Evolutionary conservation across 2,329 filamentous ascomycete species (phyloP).

Genomic region (Claviceps fusiformis): DNA sequence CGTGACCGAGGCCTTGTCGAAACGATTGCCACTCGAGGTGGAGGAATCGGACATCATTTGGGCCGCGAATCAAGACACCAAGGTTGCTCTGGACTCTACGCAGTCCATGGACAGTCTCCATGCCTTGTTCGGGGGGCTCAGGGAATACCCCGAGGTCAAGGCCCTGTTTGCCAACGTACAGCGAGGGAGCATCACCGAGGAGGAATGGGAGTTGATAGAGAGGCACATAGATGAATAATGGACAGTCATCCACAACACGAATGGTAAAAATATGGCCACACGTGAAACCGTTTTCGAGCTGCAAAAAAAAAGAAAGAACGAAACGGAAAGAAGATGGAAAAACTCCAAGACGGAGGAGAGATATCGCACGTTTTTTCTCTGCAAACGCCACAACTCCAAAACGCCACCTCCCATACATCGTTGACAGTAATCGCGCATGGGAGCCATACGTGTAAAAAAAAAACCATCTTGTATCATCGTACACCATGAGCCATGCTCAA

Average conservation of each 20-base stretch:
- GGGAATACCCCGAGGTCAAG: conserved; percentile 60
- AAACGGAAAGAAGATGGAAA: too few species aligned
- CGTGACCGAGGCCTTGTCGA: conserved; percentile 36
- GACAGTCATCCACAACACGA: not conserved
- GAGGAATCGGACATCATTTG: conserved; percentile 71
- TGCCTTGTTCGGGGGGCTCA: conserved; percentile 43
- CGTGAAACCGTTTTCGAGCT: not conserved
- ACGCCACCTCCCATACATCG: conserved; percentile 4
- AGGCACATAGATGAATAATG: conserved; percentile 35
- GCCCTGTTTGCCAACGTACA: conserved; percentile 63
- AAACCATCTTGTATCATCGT: not conserved
- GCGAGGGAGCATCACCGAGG: conserved; percentile 36
- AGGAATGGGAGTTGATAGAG: conserved; percentile 39
- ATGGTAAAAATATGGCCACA: not conserved
- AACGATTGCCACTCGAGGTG: conserved; percentile 51
- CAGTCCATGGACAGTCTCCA: conserved; percentile 42
- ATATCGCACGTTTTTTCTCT: not conserved
- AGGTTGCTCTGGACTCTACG: conserved; percentile 46
- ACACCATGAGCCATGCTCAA: not conserved
- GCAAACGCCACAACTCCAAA: conserved; percentile 1
- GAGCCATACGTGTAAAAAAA: not conserved
- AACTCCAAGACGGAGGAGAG: not conserved
- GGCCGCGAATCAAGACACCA: conserved; percentile 69
- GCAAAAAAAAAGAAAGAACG: not conserved
- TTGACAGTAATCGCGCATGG: not conserved